phyloP scores from a whole-genome alignment of 2,329 filamentous ascomycete genomes.

The Pseudogymnoascus sp. region DNA sequence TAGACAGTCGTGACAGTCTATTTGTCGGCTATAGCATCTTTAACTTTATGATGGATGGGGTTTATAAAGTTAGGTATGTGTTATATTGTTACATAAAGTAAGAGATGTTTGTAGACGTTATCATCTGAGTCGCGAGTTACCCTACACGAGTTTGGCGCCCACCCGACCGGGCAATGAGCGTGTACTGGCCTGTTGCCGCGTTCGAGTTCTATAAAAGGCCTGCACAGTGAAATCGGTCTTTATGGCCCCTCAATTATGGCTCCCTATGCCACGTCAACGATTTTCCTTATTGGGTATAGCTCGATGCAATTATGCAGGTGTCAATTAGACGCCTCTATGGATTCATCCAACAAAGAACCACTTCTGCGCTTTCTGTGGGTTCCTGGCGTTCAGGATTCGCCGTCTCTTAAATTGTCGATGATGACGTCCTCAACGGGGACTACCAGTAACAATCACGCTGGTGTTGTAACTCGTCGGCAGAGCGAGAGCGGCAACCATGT shows the following conservation, averaged over 20 bases:
- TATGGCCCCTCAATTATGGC: not conserved
- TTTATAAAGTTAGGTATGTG: not conserved
- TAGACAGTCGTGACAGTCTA: not conserved
- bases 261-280: not conserved
- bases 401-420: not conserved
- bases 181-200: not conserved
- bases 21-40: not conserved
- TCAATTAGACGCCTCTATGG: not conserved
- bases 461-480: not conserved
- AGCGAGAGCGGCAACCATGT: not conserved
- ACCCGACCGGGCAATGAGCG: not conserved
- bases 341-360: not conserved
- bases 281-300: not conserved
- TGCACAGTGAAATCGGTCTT: not conserved
- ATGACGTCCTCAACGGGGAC: not conserved
- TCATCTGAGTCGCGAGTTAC: not conserved
- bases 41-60: too few relatives aligned
- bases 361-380: not conserved
- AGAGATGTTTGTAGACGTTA: not conserved
- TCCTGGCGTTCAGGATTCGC: not conserved
- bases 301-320: not conserved
- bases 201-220: not conserved
- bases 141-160: not conserved
- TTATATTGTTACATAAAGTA: not conserved
- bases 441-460: not conserved